These are phyloP conservation scores for Aspergillus ruber DNA, from an alignment of 2,329 filamentous ascomycete species.

Conservation along the genomic window DNA sequence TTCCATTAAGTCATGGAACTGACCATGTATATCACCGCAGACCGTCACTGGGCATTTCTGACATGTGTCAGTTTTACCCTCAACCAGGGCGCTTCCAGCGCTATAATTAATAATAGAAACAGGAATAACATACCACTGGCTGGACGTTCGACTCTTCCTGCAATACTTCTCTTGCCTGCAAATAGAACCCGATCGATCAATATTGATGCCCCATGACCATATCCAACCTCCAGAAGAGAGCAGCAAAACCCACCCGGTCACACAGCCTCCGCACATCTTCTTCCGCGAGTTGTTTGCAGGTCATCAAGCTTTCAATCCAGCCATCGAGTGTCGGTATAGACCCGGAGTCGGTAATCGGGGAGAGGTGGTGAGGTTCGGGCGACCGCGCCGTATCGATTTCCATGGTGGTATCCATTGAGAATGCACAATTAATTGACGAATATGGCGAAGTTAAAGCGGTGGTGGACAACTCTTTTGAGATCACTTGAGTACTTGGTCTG, in stretches of 20 bases:
- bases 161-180: slow-evolving; percentile 84
- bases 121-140: slow-evolving; percentile 68
- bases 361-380: slow-evolving; percentile 69
- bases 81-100: slow-evolving; percentile 6
- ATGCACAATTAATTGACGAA: slow-evolving; percentile 13
- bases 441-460: slow-evolving; percentile 7
- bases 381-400: slow-evolving; percentile 84
- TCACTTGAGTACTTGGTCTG: background rate
- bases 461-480: slow-evolving; percentile 1
- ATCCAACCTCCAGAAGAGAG: slow-evolving; percentile 9
- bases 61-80: slow-evolving; percentile 16
- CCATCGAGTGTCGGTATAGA: slow-evolving; percentile 90
- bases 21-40: slow-evolving; percentile 97
- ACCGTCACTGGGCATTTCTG: slow-evolving; percentile 98
- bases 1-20: slow-evolving; percentile 99
- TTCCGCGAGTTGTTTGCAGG: slow-evolving; percentile 95
- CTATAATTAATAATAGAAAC: slow-evolving; percentile 4
- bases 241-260: slow-evolving; percentile 69
- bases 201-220: background rate
- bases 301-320: slow-evolving; percentile 98
- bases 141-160: slow-evolving; percentile 98
- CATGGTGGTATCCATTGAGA: slow-evolving; percentile 92
- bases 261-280: slow-evolving; percentile 92
- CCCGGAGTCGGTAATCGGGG: slow-evolving; percentile 72
- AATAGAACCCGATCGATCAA: slow-evolving; percentile 7